phyloP scores from a whole-genome alignment of 306 rosid genomes.

The Fagus sylvatica region DNA sequence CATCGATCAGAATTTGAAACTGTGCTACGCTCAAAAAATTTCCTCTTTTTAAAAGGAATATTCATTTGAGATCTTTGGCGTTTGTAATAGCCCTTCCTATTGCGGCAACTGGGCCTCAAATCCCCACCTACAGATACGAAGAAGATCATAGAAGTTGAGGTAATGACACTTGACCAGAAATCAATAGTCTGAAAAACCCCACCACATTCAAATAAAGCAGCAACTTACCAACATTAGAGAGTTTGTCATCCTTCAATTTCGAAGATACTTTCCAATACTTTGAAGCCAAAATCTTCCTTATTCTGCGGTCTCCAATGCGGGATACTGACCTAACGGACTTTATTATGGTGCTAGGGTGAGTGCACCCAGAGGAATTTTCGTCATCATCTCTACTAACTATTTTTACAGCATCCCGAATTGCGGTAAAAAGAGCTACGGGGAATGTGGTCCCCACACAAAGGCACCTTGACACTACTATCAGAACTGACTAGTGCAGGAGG shows the following conservation, averaged over 20 bases:
- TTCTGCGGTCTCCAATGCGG: slow-evolving; percentile 56
- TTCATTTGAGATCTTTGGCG: slow-evolving; percentile 76
- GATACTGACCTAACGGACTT: slow-evolving; percentile 56
- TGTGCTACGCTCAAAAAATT: slow-evolving; percentile 45
- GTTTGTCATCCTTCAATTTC: slow-evolving; percentile 47
- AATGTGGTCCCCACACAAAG: slow-evolving; percentile 38
- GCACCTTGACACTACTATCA: slow-evolving; percentile 55
- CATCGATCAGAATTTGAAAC: slow-evolving; percentile 50
- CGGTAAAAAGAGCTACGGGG: slow-evolving; percentile 50
- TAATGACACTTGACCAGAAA: slow-evolving; percentile 11
- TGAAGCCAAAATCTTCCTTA: slow-evolving; percentile 70
- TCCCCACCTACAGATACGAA: slow-evolving; percentile 41
- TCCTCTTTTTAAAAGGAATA: slow-evolving; percentile 91
- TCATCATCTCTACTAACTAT: slow-evolving; percentile 96
- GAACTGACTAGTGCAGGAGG: slow-evolving; percentile 45
- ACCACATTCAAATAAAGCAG: slow-evolving; percentile 12
- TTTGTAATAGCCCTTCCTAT: slow-evolving; percentile 55
- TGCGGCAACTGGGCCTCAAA: slow-evolving; percentile 48
- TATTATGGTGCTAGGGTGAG: slow-evolving; percentile 53
- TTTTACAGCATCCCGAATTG: slow-evolving; percentile 53
- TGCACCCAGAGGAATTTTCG: slow-evolving; percentile 79
- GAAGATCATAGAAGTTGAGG: slow-evolving; percentile 20
- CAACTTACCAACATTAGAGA: slow-evolving; percentile 53
- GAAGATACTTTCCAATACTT: slow-evolving; percentile 64
- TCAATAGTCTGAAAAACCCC: slow-evolving; percentile 8